Evolutionary conservation across 495 filamentous ascomycete species (phyloP), one percentile per base, ranked within the genome.

Genomic region (Amniculicola lignicola): DNA sequence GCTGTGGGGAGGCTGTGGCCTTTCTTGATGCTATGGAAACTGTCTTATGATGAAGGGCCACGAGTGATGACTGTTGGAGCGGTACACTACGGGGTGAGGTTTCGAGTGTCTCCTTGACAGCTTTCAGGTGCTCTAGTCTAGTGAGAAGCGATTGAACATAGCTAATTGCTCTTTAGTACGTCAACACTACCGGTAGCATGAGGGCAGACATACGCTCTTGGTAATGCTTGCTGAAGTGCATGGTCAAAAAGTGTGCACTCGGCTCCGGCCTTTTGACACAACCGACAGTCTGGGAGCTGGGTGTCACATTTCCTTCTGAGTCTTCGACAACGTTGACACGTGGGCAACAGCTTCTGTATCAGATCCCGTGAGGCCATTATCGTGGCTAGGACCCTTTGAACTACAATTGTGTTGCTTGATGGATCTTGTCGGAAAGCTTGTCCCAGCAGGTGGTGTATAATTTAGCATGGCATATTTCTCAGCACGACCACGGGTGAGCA

Each of bases 221-320:
- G 49, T 28, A 53, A 24, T 12, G 49, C 41, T 27, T 53, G 49
- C 38, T 53, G 49, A 15, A 53, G 49, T 14, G 49, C 49, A 31
- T 53, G 49, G 21, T 53, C 49, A 18, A 53, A 53, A 1, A 42
- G 15, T 4, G 36, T 42, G n/a, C 49, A 53, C 49, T 53, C 49
- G 10, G 24, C 37, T 1, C 49, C 49, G 11, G 49, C 49, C 37
- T 53, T 53, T 19, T 42, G 49, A 28, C 49, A 53, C 24, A 53
- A 23, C 18, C 49, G 41, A 22, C 49, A 53, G 14, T 53, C 49
- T 5, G 49, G 49, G 11, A 53, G 14, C 25, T 42, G 49, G 11
- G 49, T 53, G 35, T 53, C 49, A 23, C 49, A 53, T 42, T 53
- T 53, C 23, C 49, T 42, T 23, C 49, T 53, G 22, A 53, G 31